phyloP scores from a whole-genome alignment of 2,329 filamentous ascomycete species.

The Fusarium sp. region DNA sequence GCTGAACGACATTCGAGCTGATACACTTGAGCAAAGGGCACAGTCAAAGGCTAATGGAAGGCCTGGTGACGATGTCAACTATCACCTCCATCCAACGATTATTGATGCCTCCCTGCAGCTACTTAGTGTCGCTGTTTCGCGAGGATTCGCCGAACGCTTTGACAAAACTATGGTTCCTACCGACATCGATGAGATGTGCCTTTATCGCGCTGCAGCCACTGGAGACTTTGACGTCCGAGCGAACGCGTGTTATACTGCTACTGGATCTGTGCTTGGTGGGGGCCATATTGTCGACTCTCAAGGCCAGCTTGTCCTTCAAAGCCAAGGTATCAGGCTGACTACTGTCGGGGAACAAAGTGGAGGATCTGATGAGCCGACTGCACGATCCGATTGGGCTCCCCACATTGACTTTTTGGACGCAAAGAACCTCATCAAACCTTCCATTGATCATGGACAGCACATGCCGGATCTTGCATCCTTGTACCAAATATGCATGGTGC shows the following conservation, averaged over 20 bases:
- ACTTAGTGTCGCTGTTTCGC: background rate
- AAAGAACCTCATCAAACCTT: background rate
- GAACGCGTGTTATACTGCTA: background rate
- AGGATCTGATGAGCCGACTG: background rate
- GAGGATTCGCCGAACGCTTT: background rate
- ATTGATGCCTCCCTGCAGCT: slow-evolving; percentile 8
- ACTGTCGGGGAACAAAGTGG: slow-evolving; percentile 1
- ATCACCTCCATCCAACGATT: slow-evolving; percentile 3
- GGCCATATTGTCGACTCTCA: background rate
- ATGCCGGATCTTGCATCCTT: background rate
- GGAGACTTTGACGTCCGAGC: background rate
- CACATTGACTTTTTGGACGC: slow-evolving; percentile 2
- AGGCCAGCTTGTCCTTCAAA: background rate
- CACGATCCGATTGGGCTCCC: background rate
- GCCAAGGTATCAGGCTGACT: background rate
- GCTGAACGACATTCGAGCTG: background rate
- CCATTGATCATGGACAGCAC: background rate
- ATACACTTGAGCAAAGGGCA: background rate
- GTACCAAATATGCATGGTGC: background rate
- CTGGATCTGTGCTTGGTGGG: background rate
- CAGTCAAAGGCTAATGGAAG: background rate
- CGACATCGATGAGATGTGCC: background rate
- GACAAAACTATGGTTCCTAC: slow-evolving; percentile 15
- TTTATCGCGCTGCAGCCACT: background rate
- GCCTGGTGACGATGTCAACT: background rate